These are phyloP conservation scores for Rhodomyrtus psidioides DNA, from an alignment of 441 rosid genomes.

Conservation along the genomic window DNA sequence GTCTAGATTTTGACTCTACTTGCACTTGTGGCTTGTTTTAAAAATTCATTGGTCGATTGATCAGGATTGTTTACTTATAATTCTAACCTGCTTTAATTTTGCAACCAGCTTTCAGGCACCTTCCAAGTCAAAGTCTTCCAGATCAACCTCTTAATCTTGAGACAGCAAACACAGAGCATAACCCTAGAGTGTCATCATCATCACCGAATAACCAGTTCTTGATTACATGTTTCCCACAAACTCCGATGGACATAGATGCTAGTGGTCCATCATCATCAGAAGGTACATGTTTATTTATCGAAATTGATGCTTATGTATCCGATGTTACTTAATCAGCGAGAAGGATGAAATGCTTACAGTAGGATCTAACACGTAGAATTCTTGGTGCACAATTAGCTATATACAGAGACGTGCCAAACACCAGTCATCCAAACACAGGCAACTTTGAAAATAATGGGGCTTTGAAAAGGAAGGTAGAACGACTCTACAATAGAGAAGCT, in stretches of 20 bases:
- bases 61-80: not conserved
- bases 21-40: not conserved
- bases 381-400: not conserved
- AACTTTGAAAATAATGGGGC: not conserved
- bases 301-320: not conserved
- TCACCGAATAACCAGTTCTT: not conserved
- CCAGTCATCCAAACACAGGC: not conserved
- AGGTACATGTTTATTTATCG: not conserved
- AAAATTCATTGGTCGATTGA: not conserved
- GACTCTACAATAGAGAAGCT: not conserved
- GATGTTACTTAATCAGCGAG: not conserved
- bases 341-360: not conserved
- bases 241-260: not conserved
- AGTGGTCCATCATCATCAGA: not conserved
- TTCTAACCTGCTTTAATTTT: not conserved
- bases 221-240: not conserved
- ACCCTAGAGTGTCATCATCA: not conserved
- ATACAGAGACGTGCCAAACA: not conserved
- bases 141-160: not conserved
- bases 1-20: not conserved
- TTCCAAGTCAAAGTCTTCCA: not conserved
- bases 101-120: not conserved
- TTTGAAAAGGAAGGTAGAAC: not conserved
- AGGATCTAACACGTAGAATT: not conserved
- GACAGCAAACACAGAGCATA: not conserved